A percentile compares a stretch with the other conserved stretches of the same genome.
phyloP scores from a whole-genome alignment of 2,329 filamentous ascomycete genomes.

The Orbilia blumenaviensis region DNA sequence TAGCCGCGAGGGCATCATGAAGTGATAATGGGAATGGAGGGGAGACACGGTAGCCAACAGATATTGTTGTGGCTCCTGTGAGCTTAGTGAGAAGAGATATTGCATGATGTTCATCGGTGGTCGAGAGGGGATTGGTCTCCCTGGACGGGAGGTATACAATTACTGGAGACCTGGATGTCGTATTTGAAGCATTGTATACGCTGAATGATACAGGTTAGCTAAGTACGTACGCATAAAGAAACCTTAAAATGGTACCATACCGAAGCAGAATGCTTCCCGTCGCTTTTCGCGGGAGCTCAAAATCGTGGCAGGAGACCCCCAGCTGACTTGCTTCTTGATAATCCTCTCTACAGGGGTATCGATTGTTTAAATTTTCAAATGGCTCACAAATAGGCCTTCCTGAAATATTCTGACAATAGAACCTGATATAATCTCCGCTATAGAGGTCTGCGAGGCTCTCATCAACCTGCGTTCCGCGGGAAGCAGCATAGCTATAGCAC shows the following conservation, averaged over 20 bases:
- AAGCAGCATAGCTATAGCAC: background rate
- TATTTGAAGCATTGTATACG: constrained; percentile 21
- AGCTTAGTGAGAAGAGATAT: constrained; percentile 26
- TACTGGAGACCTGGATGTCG: constrained; percentile 11
- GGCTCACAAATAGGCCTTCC: background rate
- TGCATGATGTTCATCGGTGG: constrained; percentile 28
- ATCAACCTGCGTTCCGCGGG: background rate
- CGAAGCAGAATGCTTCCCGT: constrained; percentile 32
- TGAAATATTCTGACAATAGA: constrained; percentile 13
- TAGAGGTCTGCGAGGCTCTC: background rate
- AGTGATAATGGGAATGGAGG: constrained; percentile 40
- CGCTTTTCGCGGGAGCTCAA: constrained; percentile 20
- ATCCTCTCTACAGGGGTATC: constrained; percentile 27
- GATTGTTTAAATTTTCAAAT: background rate
- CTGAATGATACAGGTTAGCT: no score
- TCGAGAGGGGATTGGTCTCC: constrained; percentile 12
- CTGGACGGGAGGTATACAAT: constrained; percentile 43
- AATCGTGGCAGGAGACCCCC: constrained; percentile 13
- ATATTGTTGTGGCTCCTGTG: constrained; percentile 19
- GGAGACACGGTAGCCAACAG: constrained; percentile 44
- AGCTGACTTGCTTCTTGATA: background rate
- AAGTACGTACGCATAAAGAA: no score
- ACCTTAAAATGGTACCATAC: no score
- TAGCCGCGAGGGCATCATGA: constrained; percentile 40
- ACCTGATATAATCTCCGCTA: background rate